Conservation (phyloP, 2,329 filamentous ascomycete genomes). For the Cladosporium halotolerans region DNA sequence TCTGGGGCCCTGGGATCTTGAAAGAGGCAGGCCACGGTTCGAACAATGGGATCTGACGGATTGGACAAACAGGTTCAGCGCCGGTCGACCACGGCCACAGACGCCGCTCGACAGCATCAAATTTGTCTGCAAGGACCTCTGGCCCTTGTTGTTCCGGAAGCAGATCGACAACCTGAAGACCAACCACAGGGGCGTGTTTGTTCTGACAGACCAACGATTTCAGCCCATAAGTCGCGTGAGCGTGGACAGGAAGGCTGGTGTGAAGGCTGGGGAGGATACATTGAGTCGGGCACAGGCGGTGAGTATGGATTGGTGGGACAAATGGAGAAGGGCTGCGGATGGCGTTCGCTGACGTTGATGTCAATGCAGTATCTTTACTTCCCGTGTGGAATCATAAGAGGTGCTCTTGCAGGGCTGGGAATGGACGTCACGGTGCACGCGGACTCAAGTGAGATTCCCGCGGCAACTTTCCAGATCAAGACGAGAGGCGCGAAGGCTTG, state of each 20-base stretch:
- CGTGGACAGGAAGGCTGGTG: slow-evolving; percentile 49
- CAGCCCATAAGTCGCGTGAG: slow-evolving; percentile 86
- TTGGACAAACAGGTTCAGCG: slow-evolving; percentile 57
- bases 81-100: slow-evolving; percentile 78
- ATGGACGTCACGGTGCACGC: slow-evolving; percentile 88
- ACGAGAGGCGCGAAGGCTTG: slow-evolving; percentile 63
- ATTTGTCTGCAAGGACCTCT: slow-evolving; percentile 97
- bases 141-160: slow-evolving; percentile 90
- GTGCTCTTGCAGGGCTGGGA: slow-evolving; percentile 85
- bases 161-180: slow-evolving; percentile 99
- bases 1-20: background rate
- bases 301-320: slow-evolving; percentile 32
- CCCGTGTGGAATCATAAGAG: slow-evolving; percentile 85
- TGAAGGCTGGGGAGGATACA: slow-evolving; percentile 35
- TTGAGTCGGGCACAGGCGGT: slow-evolving; percentile 73
- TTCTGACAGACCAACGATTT: slow-evolving; percentile 88
- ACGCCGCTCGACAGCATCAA: slow-evolving; percentile 96
- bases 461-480: slow-evolving; percentile 93
- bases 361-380: slow-evolving; percentile 76
- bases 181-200: slow-evolving; percentile 93
- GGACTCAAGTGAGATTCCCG: slow-evolving; percentile 78
- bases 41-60: background rate
- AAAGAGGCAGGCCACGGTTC: background rate
- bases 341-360: background rate
- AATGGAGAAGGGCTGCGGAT: background rate